Evolutionary conservation across 495 filamentous ascomycete species (phyloP), one percentile per base, ranked within the genome.

Genomic region (Aspergillus cavernicola): DNA sequence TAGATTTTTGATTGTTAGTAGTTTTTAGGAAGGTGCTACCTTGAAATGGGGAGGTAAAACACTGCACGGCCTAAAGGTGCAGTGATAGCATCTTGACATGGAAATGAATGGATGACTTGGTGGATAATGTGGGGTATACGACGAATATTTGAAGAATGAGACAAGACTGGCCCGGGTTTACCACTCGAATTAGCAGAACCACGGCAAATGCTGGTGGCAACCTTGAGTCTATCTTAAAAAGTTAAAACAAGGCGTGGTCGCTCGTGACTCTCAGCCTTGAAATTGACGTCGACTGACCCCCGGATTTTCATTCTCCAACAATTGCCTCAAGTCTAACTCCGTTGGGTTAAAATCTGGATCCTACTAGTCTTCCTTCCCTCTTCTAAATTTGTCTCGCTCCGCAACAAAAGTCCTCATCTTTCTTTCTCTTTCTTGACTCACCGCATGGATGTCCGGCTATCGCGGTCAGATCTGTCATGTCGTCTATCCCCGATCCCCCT

Each of bases 401-500:
- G 7, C 20, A 4, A 31, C 16, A 33, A 6, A 15, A 36, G 1
- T 15, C 6, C 11, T 36, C 31, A 22, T n/a, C 20, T 24, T 15
- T 19, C 11, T 36, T 33, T 8, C 18, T n/a, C 18, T 24, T 47
- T 1, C 38, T 43, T 52, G 7, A 13, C n/a, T 15, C 36, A 11
- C 50, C 31, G 22, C 26, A 32, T 44, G 50, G 43, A 49, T 41
- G 20, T 35, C 23, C 45, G 33, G 39, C 47, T 39, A 44, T 35
- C 22, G 32, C 24, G 1, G 15, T 29, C 6, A 22, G 50, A 28
- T 22, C 31, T 53, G 56, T 26, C 38, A 71, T 71, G 66, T 64
- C 69, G 54, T 57, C 72, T 41, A 48, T 69, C 51, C 60, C 55
- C 57, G 67, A 74, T 58, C 62, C 67, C 40, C 53, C 67, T 45